A percentile compares a stretch with the other conserved stretches of the same genome.
These are phyloP conservation scores for Botrytis tulipae DNA, from an alignment of 2,329 filamentous ascomycete species.

Conservation along the genomic window DNA sequence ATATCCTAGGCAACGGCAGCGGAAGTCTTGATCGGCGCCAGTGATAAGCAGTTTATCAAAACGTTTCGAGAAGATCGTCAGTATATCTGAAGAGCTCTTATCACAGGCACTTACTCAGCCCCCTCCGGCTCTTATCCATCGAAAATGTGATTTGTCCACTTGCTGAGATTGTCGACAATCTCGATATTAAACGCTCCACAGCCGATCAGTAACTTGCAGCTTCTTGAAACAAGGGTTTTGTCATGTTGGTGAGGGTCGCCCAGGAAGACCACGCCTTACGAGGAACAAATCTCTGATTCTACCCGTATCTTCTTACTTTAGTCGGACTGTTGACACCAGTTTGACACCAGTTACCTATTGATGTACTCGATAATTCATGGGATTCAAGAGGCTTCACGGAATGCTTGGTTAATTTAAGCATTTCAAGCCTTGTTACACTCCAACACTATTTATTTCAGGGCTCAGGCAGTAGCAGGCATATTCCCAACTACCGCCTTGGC, in stretches of 20 bases:
- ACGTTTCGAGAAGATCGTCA: not conserved
- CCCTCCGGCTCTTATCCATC: not conserved
- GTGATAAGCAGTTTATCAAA: not conserved
- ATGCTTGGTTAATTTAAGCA: not conserved
- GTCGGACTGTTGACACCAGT: no score
- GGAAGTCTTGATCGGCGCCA: not conserved
- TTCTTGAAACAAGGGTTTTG: not conserved
- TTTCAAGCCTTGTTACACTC: not conserved
- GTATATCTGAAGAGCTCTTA: not conserved
- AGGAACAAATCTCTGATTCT: not conserved
- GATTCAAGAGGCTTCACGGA: not conserved
- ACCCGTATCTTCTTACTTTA: not conserved
- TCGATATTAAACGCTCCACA: not conserved
- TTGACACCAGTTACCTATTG: not conserved
- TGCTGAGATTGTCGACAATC: not conserved
- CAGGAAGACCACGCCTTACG: not conserved
- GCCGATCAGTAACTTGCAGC: constrained; percentile 1
- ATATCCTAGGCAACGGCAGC: not conserved
- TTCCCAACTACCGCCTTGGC: constrained; percentile 6
- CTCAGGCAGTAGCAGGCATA: not conserved
- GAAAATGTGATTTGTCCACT: not conserved
- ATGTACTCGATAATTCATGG: not conserved
- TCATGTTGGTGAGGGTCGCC: not conserved
- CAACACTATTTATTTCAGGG: not conserved
- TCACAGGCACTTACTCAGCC: not conserved